Evolutionary conservation across 331 rosid species (phyloP).

Genomic region (Ulmus americana): DNA sequence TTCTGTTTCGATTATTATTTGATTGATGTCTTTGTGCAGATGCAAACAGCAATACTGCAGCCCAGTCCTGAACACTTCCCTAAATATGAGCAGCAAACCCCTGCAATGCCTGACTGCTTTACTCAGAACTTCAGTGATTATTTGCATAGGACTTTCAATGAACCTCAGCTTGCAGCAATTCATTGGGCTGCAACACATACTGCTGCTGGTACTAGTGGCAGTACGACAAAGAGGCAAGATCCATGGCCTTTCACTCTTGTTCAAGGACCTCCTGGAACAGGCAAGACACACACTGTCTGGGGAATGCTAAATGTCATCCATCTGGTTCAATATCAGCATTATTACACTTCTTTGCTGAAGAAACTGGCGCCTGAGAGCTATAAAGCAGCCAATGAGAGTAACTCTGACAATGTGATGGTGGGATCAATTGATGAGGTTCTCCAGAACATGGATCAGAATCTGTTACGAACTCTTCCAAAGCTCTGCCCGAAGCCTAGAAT

Average conservation of each 20-base stretch:
- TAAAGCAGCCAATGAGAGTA: conserved; percentile 79
- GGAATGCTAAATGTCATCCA: conserved; percentile 99
- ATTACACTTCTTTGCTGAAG: conserved; percentile 91
- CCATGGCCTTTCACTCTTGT: conserved; percentile 99
- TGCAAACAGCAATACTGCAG: conserved; percentile 95
- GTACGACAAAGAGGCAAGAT: conserved; percentile 73
- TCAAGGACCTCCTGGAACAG: conserved; percentile 99
- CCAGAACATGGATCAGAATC: conserved; percentile 96
- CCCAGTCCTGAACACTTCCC: conserved; percentile 98
- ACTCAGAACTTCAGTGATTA: conserved; percentile 77
- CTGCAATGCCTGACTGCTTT: conserved; percentile 97
- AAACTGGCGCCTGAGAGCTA: conserved; percentile 98
- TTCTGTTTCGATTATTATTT: conserved; percentile 8
- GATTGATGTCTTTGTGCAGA: conserved; percentile 41
- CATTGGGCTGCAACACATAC: conserved; percentile 99
- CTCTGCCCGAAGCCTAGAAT: conserved; percentile 97
- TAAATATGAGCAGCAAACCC: conserved; percentile 84
- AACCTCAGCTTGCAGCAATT: conserved; percentile 90
- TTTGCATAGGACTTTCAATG: conserved; percentile 84
- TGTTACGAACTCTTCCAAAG: conserved; percentile 85
- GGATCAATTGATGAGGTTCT: conserved; percentile 98
- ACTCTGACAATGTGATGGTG: conserved; percentile 48
- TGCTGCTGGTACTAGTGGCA: conserved; percentile 95
- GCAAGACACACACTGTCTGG: conserved; percentile 99
- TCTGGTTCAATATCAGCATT: conserved; percentile 97